A percentile compares a stretch with the other conserved stretches of the same genome.
Conservation (phyloP, 495 filamentous ascomycete genomes). For the Daldinia caldariorum region DNA sequence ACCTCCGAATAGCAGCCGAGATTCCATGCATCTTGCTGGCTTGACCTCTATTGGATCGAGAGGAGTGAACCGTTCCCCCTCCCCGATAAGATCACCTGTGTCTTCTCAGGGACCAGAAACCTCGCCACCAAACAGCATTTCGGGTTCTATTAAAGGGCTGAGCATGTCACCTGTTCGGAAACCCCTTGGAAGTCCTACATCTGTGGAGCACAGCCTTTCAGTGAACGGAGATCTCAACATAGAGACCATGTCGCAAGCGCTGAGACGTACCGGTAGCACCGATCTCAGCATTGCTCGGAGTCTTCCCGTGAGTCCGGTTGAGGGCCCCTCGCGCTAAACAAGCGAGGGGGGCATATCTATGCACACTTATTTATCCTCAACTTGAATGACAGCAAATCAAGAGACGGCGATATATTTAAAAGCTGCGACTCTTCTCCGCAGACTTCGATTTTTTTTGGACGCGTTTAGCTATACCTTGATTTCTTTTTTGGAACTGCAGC, state of each 20-base stretch:
- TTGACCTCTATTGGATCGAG: slow-evolving; percentile 61
- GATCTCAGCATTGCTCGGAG: slow-evolving; percentile 74
- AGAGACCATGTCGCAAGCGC: slow-evolving; percentile 90
- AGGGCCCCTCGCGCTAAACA: slow-evolving; percentile 44
- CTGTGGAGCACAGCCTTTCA: slow-evolving; percentile 46
- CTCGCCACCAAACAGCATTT: slow-evolving; percentile 75
- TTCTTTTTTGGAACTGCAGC: slow-evolving; percentile 33
- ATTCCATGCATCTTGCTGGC: slow-evolving; percentile 68
- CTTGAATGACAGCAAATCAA: neutral
- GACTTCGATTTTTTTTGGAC: slow-evolving; percentile 30
- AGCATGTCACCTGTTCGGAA: slow-evolving; percentile 68
- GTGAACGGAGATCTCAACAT: slow-evolving; percentile 77
- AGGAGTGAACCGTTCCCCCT: slow-evolving; percentile 72
- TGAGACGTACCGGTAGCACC: slow-evolving; percentile 81
- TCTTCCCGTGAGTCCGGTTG: slow-evolving; percentile 68
- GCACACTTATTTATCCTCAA: neutral
- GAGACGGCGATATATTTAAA: slow-evolving; percentile 29
- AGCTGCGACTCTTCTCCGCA: slow-evolving; percentile 10
- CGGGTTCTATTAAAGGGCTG: slow-evolving; percentile 70
- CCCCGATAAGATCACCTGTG: slow-evolving; percentile 74
- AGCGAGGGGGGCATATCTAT: neutral
- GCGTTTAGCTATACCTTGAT: slow-evolving; percentile 23
- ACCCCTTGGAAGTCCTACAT: slow-evolving; percentile 61
- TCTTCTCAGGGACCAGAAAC: slow-evolving; percentile 70
- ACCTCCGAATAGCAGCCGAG: slow-evolving; percentile 61